Base-by-base conservation (phyloP, 176 grass and related monocot genomes). In the Chloris gayana region DNA sequence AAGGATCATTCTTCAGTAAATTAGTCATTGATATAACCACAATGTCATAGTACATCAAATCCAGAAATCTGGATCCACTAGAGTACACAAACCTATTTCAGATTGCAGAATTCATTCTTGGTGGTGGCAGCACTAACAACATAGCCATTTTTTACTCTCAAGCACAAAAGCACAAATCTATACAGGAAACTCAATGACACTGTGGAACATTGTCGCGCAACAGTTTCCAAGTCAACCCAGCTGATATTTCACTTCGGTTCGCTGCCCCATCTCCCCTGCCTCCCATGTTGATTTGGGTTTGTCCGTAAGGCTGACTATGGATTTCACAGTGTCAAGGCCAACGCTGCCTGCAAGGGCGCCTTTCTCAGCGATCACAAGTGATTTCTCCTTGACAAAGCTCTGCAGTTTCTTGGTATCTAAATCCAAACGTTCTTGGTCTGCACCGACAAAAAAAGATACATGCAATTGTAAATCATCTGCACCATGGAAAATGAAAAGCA, bases 361-460 rank as follows among this genome's bases (percentile, higher is more conserved):
- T 92, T 89, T 97, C 83, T 94, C 87, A 1, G 91, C 91, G n/a
- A 97, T 90, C 69, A 88, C 58, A 72, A 92, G 85, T 29, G 95
- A 90, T 78, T 92, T 91, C 79, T 97, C 89, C 80, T 97, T 97
- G 24, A 92, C 77, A 24, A 90, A 85, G 60, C 91, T 94, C 69
- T 94, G 94, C 39, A 97, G 75, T 75, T 94, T 97, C 80, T 97
- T 97, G 38, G 92, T 85, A 37, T 94, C 89, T 0, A 94, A 88
- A 80, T 97, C 91, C 47, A 94, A 51, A 4, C 37, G 74, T 37
- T 92, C 91, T 83, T 97, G 91, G 64, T 94, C 87, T 94, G 74
- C 72, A 73, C 10, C 64, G 67, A n/a, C 84, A 77, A 46, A 80
- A 80, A 78, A 76, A 19, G 50, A 21, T 69, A 66, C 10, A 69